Evolutionary conservation across 169 alveolate genomes (phyloP), one percentile per base, ranked within the genome.

Genomic region (Perkinsus chesapeaki): DNA sequence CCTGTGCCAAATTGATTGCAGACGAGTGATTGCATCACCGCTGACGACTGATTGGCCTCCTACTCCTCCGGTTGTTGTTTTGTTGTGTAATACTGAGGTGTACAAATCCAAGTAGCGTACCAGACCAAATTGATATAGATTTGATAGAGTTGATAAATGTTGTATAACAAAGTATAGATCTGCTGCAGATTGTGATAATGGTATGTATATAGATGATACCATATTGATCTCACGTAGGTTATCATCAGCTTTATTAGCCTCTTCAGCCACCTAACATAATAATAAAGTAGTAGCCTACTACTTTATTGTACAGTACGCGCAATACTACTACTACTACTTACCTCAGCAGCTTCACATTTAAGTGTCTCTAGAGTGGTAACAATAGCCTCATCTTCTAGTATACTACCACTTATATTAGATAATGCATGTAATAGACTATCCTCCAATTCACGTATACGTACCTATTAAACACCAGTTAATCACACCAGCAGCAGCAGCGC

Each of bases 391-490:
- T 98, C 99, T 93, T 99, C 99, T 39, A 98, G 95, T 92, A 98
- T 98, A 94, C 98, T 98, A 39, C 99, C 99, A 96, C 98, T 97
- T 39, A 98, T 98, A 94, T 98, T 98, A 73, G 99, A 98, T 23
- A 99, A 96, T 39, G 99, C 99, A 47, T 96, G 97, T 38, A 99
- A 96, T 39, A 99, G 97, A 73, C 98, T 96, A 93, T 98, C 99
- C 96, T 99, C 99, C 91, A 98, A 96, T 95, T 98, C 99, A 94
- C 99, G 97, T 39, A 98, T 95, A 93, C 96, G 96, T 91, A 96
- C 98, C 92, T 95, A n/a, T 93, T 95, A 95, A 97, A 95, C 94
- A 96, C 31, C 37, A 27, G 39, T 7, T 73, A 39, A 73, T 39
- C 0, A n/a, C 93, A 3, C 5, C 7, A 23, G 31, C 1, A 38